Conservation (phyloP, 2,329 filamentous ascomycete genomes). For the Uncinocarpus reesii region DNA sequence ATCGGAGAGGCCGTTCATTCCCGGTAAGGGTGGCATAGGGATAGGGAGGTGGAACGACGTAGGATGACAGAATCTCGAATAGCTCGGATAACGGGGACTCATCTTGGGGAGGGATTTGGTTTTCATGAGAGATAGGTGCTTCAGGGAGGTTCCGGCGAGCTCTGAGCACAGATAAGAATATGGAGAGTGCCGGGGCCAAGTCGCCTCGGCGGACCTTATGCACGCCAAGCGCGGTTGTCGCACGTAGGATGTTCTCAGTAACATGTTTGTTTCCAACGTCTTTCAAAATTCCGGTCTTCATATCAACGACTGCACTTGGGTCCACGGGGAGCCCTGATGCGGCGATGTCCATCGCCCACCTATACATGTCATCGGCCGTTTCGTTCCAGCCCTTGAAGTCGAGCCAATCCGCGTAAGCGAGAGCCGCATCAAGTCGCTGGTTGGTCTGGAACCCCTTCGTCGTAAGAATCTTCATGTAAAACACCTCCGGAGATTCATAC, state of each 20-base stretch:
- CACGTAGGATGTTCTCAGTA: conserved; percentile 63
- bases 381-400: conserved; percentile 61
- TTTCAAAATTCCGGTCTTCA: conserved; percentile 53
- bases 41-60: conserved; percentile 50
- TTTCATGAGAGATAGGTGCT: conserved; percentile 25
- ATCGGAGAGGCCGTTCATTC: conserved; percentile 54
- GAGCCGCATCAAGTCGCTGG: conserved; percentile 69
- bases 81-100: conserved; percentile 25
- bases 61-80: conserved; percentile 32
- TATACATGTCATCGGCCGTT: conserved; percentile 61
- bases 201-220: conserved; percentile 64
- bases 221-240: conserved; percentile 66
- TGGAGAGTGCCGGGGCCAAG: conserved; percentile 60
- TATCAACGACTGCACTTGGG: conserved; percentile 45
- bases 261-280: conserved; percentile 45
- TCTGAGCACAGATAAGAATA: conserved; percentile 74
- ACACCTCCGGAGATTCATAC: conserved; percentile 60
- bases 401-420: conserved; percentile 76
- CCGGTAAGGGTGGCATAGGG: conserved; percentile 63
- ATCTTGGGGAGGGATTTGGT: conserved; percentile 16
- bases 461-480: conserved; percentile 72
- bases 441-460: conserved; percentile 67
- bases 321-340: conserved; percentile 44
- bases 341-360: conserved; percentile 66
- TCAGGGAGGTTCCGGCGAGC: conserved; percentile 54